A percentile compares a stretch with the other conserved stretches of the same genome.
phyloP scores from a whole-genome alignment of 2,329 filamentous ascomycete genomes.

The Corynespora cassiicola region DNA sequence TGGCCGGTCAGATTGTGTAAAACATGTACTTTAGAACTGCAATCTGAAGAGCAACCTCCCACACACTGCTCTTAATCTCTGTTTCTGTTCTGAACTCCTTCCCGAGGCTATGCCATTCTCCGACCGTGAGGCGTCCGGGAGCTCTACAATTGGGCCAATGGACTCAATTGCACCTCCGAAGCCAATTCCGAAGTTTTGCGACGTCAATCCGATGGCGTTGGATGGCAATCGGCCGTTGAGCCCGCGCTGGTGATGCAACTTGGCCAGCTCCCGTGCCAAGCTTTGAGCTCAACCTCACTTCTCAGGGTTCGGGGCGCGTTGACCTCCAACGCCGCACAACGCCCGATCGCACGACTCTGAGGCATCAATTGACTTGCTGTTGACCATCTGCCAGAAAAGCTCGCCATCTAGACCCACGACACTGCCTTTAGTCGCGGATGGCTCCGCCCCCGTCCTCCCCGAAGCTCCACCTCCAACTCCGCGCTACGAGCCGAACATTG shows the following conservation, averaged over 20 bases:
- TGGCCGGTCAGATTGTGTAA: slow-evolving; percentile 52
- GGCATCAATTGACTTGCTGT: slow-evolving; percentile 11
- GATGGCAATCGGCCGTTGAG: slow-evolving; percentile 28
- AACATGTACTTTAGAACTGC: slow-evolving; percentile 52
- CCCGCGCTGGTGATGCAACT: slow-evolving; percentile 24
- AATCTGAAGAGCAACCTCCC: slow-evolving; percentile 51
- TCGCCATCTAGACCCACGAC: background rate
- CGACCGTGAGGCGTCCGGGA: slow-evolving; percentile 33
- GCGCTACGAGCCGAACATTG: too few relatives aligned
- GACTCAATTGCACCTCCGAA: slow-evolving; percentile 26
- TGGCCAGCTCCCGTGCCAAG: slow-evolving; percentile 39
- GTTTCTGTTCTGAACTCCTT: slow-evolving; percentile 35
- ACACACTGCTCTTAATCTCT: too few relatives aligned
- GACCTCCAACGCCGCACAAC: slow-evolving; percentile 12
- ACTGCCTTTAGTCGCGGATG: background rate
- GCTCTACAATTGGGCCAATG: slow-evolving; percentile 31
- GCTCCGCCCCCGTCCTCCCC: background rate
- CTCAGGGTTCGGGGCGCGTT: slow-evolving; percentile 6
- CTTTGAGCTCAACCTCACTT: slow-evolving; percentile 33
- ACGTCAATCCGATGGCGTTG: slow-evolving; percentile 19
- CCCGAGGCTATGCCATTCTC: slow-evolving; percentile 28
- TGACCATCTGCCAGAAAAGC: slow-evolving; percentile 1
- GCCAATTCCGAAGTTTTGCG: slow-evolving; percentile 23
- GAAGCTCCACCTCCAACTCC: background rate
- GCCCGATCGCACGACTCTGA: background rate